These are phyloP conservation scores for Populus hybrid DNA, from an alignment of 441 rosid species.

Conservation along the genomic window DNA sequence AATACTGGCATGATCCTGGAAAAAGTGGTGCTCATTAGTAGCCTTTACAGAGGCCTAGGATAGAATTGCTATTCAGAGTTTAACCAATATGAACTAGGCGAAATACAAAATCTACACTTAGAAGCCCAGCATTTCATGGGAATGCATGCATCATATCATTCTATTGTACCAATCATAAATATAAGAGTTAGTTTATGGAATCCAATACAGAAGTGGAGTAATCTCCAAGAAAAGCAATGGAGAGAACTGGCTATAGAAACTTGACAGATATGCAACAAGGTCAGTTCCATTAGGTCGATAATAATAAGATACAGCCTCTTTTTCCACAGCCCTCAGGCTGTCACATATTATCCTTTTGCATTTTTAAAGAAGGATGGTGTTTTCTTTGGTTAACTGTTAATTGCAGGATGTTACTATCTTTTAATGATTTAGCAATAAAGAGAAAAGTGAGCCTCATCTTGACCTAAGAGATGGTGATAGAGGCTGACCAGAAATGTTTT, in stretches of 20 bases:
- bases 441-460: neutral
- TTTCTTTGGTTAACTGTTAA: neutral
- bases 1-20: constrained; percentile 57
- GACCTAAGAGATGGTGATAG: neutral
- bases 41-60: constrained; percentile 51
- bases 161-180: neutral
- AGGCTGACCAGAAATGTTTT: neutral
- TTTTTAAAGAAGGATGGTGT: neutral
- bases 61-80: constrained; percentile 13
- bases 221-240: neutral
- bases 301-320: neutral
- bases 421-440: neutral
- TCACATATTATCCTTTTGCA: neutral
- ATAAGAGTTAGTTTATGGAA: neutral
- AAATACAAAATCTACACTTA: neutral
- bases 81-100: constrained; percentile 4
- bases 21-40: constrained; percentile 71
- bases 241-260: neutral
- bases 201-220: neutral
- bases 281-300: neutral
- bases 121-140: neutral
- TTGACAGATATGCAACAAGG: neutral
- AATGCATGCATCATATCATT: neutral
- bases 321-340: neutral
- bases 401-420: constrained; percentile 1